These are phyloP conservation scores for Pelargonium australe DNA, from an alignment of 441 rosid genomes.

Conservation along the genomic window DNA sequence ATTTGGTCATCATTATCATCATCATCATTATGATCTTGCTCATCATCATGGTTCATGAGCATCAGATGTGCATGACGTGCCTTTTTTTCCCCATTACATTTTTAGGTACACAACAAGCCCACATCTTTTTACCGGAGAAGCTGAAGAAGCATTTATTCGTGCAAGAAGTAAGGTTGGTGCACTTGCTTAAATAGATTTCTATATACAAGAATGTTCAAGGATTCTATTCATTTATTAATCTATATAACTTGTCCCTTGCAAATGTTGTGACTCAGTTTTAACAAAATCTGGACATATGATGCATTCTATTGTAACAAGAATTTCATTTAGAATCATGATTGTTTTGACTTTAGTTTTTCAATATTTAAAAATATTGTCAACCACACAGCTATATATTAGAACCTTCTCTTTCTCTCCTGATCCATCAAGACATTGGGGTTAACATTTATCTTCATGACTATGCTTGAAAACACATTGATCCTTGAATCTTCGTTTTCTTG, in stretches of 20 bases:
- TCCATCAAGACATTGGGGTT: too few relatives aligned
- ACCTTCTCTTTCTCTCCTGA: too few relatives aligned
- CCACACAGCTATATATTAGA: too few relatives aligned
- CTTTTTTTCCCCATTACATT: background rate
- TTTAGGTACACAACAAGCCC: conserved; percentile 93
- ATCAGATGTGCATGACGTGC: background rate
- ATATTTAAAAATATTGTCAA: too few relatives aligned
- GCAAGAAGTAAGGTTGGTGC: conserved; percentile 72
- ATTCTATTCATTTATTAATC: too few relatives aligned
- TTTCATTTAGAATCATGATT: too few relatives aligned
- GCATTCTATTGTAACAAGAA: too few relatives aligned
- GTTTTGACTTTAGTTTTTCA: too few relatives aligned
- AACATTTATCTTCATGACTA: background rate
- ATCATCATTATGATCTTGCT: too few relatives aligned
- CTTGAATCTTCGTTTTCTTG: background rate
- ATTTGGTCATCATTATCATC: background rate
- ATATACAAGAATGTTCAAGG: background rate
- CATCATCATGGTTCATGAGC: background rate
- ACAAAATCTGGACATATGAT: too few relatives aligned
- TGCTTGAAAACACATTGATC: background rate
- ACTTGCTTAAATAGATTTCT: background rate
- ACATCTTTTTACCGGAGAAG: conserved; percentile 77
- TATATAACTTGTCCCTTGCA: too few relatives aligned
- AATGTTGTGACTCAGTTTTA: too few relatives aligned
- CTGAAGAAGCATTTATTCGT: conserved; percentile 75